A percentile compares a stretch with the other conserved stretches of the same genome.
Evolutionary conservation across 495 filamentous ascomycete species (phyloP).

Genomic region (Stereocaulon alpinum): DNA sequence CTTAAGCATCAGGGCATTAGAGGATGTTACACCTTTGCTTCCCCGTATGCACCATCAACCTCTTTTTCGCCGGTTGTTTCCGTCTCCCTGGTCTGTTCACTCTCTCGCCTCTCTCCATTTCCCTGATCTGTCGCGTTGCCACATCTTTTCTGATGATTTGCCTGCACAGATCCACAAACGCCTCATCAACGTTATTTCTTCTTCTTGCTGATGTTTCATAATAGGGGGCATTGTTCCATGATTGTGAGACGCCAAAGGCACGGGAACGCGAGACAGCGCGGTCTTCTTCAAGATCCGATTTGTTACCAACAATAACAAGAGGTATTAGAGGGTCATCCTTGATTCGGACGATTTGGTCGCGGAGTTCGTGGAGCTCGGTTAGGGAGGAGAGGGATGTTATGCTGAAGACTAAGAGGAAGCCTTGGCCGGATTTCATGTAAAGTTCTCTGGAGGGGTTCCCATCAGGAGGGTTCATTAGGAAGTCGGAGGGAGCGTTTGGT

Average conservation of each 20-base stretch:
- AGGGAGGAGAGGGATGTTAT: conserved; percentile 84
- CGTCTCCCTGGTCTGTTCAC: background rate
- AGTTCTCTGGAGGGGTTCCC: conserved; percentile 45
- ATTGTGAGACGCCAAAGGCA: conserved; percentile 78
- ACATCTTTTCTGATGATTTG: conserved; percentile 77
- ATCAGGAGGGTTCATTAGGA: conserved; percentile 7
- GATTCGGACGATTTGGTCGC: conserved; percentile 93
- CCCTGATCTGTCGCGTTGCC: conserved; percentile 35
- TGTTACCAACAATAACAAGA: conserved; percentile 95
- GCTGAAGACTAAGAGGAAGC: conserved; percentile 94
- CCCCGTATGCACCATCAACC: background rate
- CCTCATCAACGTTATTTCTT: conserved; percentile 85
- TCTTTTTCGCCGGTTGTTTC: background rate
- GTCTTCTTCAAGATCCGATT: conserved; percentile 89
- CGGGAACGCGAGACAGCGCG: conserved; percentile 70
- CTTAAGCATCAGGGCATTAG: background rate
- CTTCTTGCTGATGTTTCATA: conserved; percentile 88
- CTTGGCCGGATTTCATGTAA: conserved; percentile 95
- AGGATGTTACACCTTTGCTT: conserved; percentile 5
- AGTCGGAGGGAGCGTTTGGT: conserved; percentile 7
- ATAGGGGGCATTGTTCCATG: conserved; percentile 84
- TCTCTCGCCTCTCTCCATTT: conserved; percentile 26
- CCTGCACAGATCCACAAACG: conserved; percentile 84
- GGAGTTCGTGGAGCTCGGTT: conserved; percentile 74
- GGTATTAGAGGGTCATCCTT: conserved; percentile 90